Evolutionary conservation across 1,139 yeast species (phyloP), one percentile per base, ranked within the genome.

Genomic region (Pichia norvegensis): DNA sequence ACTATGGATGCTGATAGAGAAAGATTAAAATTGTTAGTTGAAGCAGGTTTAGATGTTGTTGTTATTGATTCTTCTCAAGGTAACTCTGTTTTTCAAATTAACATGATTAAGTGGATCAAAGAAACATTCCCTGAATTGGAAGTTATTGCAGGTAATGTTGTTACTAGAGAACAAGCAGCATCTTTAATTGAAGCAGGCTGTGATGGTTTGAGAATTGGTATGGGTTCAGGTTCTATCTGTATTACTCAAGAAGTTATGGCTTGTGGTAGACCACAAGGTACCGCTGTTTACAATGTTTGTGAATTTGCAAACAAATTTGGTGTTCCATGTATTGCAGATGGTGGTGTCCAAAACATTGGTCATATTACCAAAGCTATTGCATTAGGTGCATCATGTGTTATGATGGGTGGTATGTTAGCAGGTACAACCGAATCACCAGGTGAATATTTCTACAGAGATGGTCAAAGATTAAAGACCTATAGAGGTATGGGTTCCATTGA

Each of bases 171-270:
- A 68, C 98, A 94, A 76, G 97, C 98, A 55, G 98, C 99, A 55
- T 76, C 81, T 61, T 78, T 92, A 65, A 94, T 92, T 60, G 85
- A 78, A 60, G 97, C 95, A 48, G 98, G 98, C 70, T 96, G 95
- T 48, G 99, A 92, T 69, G 98, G 90, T 66, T 78, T 92, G 63
- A 88, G 97, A 78, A 90, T 92, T 57, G 99, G 98, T 73, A 92
- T 92, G 99, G 99, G 99, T 62, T 87, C 97, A 38, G 98, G 98
- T 63, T 87, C 97, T 50, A 92, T 92, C 64, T 92, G 97, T 78
- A 94, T 92, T 65, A 92, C 98, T 48, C 98, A 94, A 74, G 99
- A 92, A 73, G 98, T 92, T 51, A 92, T 92, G 99, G 98, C 99
- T 44, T 95, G 96, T 73, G 99, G 99, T 71, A 90, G 98, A 78